Evolutionary conservation across 2,329 filamentous ascomycete species (phyloP).

Genomic region (Fonsecaea pugnacius): DNA sequence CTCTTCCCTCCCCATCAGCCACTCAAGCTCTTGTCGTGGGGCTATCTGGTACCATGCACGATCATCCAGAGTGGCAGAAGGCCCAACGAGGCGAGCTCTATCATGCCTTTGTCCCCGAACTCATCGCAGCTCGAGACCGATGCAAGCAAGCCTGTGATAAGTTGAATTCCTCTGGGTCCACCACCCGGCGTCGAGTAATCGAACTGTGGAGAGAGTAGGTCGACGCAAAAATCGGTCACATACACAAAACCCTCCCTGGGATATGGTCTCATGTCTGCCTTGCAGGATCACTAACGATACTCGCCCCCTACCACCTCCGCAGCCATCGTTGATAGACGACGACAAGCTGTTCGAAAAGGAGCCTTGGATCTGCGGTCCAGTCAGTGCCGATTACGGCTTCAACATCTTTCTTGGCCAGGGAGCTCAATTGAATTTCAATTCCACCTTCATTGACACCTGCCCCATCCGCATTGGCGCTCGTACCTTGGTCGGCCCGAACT

Average conservation of each 20-base stretch:
- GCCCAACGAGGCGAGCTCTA: constrained; percentile 75
- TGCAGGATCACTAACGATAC: constrained; percentile 42
- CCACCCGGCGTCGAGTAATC: constrained; percentile 64
- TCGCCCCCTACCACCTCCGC: constrained; percentile 63
- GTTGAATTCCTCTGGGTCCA: constrained; percentile 67
- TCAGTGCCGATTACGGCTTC: constrained; percentile 76
- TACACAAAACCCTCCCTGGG: constrained; percentile 59
- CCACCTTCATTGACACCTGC: constrained; percentile 77
- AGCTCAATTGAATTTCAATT: constrained; percentile 77
- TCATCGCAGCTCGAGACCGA: constrained; percentile 65
- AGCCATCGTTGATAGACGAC: constrained; percentile 65
- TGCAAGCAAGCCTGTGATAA: constrained; percentile 64
- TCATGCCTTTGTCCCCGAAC: constrained; percentile 71
- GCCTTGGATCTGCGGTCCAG: constrained; percentile 71
- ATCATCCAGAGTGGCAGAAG: constrained; percentile 41
- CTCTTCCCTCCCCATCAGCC: neutral
- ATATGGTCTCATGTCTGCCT: constrained; percentile 55
- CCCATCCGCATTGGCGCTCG: constrained; percentile 74
- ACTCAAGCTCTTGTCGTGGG: neutral
- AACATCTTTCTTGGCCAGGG: constrained; percentile 72
- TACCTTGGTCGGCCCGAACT: constrained; percentile 78
- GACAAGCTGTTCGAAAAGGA: constrained; percentile 66
- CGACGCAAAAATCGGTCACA: neutral
- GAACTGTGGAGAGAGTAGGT: constrained; percentile 51
- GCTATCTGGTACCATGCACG: neutral